Percentiles rank a stretch among this genome's conserved stretches.
Conservation (phyloP, 2,329 filamentous ascomycete genomes). For the Colletotrichum filicis region DNA sequence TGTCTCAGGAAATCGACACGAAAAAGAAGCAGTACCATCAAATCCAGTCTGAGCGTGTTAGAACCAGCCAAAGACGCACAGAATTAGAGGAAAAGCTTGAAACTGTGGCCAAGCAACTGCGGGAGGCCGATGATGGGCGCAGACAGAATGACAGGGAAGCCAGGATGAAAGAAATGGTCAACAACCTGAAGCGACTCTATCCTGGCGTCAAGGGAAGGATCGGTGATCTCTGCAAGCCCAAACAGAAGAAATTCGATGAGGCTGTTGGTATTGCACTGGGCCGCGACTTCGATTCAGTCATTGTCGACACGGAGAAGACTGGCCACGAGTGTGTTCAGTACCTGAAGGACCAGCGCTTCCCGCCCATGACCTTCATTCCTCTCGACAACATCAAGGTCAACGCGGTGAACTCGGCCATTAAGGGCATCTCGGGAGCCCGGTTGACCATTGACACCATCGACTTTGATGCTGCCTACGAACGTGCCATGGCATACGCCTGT, state of each 20-base stretch:
- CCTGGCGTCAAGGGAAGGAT: slow-evolving; percentile 92
- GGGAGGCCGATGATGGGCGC: slow-evolving; percentile 85
- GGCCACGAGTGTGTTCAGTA: slow-evolving; percentile 95
- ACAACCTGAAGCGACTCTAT: slow-evolving; percentile 88
- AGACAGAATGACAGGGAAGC: slow-evolving; percentile 87
- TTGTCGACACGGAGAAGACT: slow-evolving; percentile 95
- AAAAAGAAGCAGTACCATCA: slow-evolving; percentile 95
- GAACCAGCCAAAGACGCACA: slow-evolving; percentile 82
- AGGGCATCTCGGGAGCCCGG: slow-evolving; percentile 86
- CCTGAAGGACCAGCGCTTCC: slow-evolving; percentile 87
- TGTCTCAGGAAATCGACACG: slow-evolving; percentile 80
- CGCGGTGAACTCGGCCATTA: slow-evolving; percentile 88
- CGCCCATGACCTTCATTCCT: slow-evolving; percentile 93
- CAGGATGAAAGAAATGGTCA: slow-evolving; percentile 83
- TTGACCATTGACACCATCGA: slow-evolving; percentile 97
- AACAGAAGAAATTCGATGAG: slow-evolving; percentile 96
- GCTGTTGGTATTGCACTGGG: slow-evolving; percentile 93
- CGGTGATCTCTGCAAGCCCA: slow-evolving; percentile 92
- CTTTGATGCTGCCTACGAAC: slow-evolving; percentile 87
- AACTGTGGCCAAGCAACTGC: slow-evolving; percentile 81
- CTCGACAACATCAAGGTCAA: slow-evolving; percentile 98
- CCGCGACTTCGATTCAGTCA: slow-evolving; percentile 91
- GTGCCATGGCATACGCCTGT: slow-evolving; percentile 94
- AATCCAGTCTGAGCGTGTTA: slow-evolving; percentile 83
- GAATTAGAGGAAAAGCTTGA: slow-evolving; percentile 94